Base-by-base conservation (phyloP, 192 early-diverging fungal species). In the Entomortierella lignicola region DNA sequence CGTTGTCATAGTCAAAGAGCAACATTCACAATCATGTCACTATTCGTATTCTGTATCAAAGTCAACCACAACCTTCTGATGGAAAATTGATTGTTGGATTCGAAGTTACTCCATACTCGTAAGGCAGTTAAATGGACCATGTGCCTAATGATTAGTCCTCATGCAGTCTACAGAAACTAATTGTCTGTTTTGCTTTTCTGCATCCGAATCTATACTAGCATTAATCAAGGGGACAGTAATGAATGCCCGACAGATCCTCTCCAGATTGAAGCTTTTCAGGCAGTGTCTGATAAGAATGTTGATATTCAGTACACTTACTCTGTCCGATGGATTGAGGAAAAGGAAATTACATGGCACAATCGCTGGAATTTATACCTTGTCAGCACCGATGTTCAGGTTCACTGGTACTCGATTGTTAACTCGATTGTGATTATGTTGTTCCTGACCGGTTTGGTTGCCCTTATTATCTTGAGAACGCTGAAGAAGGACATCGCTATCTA, bases 381-480 rank as follows among this genome's bases (percentile, higher is more conserved):
- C 27, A 57, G 70, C 23, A 71, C 82, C 25, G 80, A 89, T 41
- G 56, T 84, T 34, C 81, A 87, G 8, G 83, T 90, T 31, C 91
- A 92, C 66, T 89, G 87, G 87, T 91, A 88, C 69, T 84, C 92
- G 4, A 90, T 90, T 39, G 72, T 92, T 73, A 94, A 94, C 77
- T 89, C 89, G 26, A 67, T 88, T 0, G 73, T 94, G 10, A 88
- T 93, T 30, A 83, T 86, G 30, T 20, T 93, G n/a, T 83, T 91
- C 59, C 74, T 93, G 17, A 85, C 89, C n/a, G 88, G 83, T 17
- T 82, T 94, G 39, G 84, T 92, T 5, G 85, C 86, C 23, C 69
- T 93, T 23, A 91, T 94, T 62, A 68, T 94, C 53, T 65, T 92
- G 77, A 87, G 89, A 59, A 90, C 91, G 30, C 72, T 89, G 8